Conservation (phyloP, 257 asterid species). For the Paraleonurus japonicus region DNA sequence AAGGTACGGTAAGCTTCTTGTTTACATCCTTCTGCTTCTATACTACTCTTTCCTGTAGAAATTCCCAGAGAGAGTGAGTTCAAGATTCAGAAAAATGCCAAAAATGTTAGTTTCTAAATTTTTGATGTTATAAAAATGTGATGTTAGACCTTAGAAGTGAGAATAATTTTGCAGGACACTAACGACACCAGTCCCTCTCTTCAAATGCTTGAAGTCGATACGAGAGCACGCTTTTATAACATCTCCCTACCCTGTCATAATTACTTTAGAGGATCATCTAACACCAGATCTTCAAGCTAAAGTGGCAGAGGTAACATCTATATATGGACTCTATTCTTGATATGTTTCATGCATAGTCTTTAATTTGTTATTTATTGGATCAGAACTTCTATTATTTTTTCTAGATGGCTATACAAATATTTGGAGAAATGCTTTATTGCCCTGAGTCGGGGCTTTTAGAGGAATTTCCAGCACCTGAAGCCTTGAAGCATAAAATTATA, state of each 20-base stretch:
- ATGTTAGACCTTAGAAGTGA: neutral
- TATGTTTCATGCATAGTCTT: neutral
- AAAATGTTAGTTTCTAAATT: neutral
- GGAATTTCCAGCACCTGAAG: slow-evolving; percentile 78
- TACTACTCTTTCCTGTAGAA: neutral
- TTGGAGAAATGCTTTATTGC: slow-evolving; percentile 68
- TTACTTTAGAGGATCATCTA: slow-evolving; percentile 85
- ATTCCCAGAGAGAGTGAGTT: neutral
- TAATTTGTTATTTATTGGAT: slow-evolving; percentile 7
- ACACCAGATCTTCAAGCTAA: slow-evolving; percentile 79
- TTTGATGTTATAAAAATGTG: neutral
- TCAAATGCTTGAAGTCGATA: slow-evolving; percentile 72
- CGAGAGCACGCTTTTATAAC: slow-evolving; percentile 73
- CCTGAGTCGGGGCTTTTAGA: slow-evolving; percentile 60
- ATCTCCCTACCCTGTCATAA: slow-evolving; percentile 79
- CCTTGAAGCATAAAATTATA: slow-evolving; percentile 57
- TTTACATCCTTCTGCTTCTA: neutral
- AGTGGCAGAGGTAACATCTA: slow-evolving; percentile 68
- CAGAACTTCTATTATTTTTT: neutral
- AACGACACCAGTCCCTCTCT: slow-evolving; percentile 77
- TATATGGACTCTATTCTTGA: neutral
- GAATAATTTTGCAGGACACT: slow-evolving; percentile 58
- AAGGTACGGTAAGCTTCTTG: slow-evolving; percentile 58
- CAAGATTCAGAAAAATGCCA: neutral
- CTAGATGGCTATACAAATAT: slow-evolving; percentile 66